Evolutionary conservation across 345 rosid species (phyloP).

Genomic region (Hibiscus mutabilis): DNA sequence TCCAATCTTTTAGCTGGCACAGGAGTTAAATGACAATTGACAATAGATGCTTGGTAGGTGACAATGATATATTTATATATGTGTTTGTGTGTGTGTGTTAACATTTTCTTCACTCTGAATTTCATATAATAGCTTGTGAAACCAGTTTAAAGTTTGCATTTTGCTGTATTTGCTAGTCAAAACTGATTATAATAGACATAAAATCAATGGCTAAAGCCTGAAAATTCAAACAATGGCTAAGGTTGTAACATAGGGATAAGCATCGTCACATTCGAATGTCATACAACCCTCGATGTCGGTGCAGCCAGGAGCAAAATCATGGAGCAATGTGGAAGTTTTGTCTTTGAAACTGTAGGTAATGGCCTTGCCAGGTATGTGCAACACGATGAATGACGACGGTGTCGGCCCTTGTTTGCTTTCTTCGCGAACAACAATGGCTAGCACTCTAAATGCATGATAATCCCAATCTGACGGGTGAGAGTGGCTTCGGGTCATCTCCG

Average conservation of each 20-base stretch:
- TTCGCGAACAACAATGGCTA: conserved; percentile 22
- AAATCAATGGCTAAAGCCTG: background rate
- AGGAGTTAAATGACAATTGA: background rate
- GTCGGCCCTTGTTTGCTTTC: conserved; percentile 4
- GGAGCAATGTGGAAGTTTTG: background rate
- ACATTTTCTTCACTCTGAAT: background rate
- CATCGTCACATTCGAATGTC: background rate
- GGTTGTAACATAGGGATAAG: background rate
- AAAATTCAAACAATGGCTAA: background rate
- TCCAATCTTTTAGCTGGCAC: conserved; percentile 10
- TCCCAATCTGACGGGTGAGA: background rate
- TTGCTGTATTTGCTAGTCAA: background rate
- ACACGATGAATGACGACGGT: background rate
- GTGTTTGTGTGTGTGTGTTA: too few relatives aligned
- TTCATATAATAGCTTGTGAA: background rate
- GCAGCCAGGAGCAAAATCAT: conserved; percentile 11
- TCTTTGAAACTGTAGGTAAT: conserved; percentile 4
- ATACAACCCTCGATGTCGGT: background rate
- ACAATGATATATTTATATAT: background rate
- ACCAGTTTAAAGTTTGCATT: background rate
- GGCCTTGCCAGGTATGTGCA: conserved; percentile 6
- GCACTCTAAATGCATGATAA: conserved; percentile 15
- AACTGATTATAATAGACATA: background rate
- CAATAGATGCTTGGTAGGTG: background rate
- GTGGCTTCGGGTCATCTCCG: conserved; percentile 25